Evolutionary conservation across 768 basidiomycete species (phyloP).

Genomic region (Cystofilobasidium capitatum): DNA sequence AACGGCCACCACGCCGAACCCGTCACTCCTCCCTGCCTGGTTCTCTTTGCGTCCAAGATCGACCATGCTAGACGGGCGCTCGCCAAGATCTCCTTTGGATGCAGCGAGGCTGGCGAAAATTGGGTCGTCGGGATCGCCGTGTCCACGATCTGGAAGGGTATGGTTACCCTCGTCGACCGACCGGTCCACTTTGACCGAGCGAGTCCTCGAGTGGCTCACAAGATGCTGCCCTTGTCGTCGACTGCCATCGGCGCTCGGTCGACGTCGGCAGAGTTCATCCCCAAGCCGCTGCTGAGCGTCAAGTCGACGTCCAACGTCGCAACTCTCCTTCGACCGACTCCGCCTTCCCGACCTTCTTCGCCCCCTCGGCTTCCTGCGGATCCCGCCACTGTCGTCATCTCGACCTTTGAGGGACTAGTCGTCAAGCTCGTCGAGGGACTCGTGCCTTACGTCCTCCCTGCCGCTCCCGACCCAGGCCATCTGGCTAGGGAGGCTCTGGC

Average conservation of each 20-base stretch:
- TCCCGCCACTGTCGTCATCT: background rate
- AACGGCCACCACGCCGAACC: background rate
- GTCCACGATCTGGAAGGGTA: constrained; percentile 20
- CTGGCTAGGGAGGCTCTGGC: constrained; percentile 26
- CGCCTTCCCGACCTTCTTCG: constrained; percentile 10
- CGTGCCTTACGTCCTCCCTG: constrained; percentile 19
- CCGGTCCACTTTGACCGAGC: background rate
- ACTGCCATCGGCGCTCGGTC: background rate
- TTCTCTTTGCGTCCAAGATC: constrained; percentile 17
- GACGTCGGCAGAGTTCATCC: background rate
- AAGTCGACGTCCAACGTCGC: constrained; percentile 10
- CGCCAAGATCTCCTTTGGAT: constrained; percentile 9
- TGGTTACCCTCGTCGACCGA: constrained; percentile 24
- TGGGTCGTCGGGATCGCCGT: constrained; percentile 25
- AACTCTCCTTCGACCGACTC: background rate
- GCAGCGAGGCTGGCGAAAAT: constrained; percentile 18
- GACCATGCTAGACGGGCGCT: constrained; percentile 11
- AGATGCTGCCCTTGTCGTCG: background rate
- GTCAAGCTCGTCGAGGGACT: constrained; percentile 18
- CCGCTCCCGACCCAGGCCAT: constrained; percentile 10
- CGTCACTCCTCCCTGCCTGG: constrained; percentile 1
- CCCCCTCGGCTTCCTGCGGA: constrained; percentile 11
- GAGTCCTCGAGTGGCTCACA: background rate
- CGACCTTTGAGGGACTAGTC: constrained; percentile 19
- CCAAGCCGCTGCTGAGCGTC: constrained; percentile 5